Evolutionary conservation across 2,329 filamentous ascomycete genomes (phyloP).

Genomic region (Pochonia chlamydosporia): DNA sequence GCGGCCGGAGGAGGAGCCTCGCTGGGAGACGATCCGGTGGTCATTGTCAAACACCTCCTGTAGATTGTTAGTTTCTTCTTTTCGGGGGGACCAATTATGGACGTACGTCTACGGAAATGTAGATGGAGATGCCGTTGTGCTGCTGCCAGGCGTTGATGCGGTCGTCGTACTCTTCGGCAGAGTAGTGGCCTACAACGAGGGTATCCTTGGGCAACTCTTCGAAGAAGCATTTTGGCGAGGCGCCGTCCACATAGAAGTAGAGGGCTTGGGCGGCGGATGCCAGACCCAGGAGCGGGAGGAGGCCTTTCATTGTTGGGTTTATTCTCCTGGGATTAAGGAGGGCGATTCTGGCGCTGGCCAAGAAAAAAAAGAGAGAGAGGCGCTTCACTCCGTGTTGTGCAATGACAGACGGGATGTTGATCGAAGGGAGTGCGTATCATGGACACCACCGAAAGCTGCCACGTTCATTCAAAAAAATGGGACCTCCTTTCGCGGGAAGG

Average conservation of each 20-base stretch:
- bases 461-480: conserved; percentile 40
- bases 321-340: background rate
- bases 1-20: conserved; percentile 67
- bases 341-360: too few relatives aligned
- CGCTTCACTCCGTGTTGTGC: conserved; percentile 43
- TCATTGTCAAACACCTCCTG: conserved; percentile 94
- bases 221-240: conserved; percentile 88
- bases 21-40: conserved; percentile 89
- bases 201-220: conserved; percentile 98
- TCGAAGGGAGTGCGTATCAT: background rate
- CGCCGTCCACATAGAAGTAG: conserved; percentile 92
- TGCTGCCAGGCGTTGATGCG: conserved; percentile 60
- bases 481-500: conserved; percentile 10
- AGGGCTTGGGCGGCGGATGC: conserved; percentile 67
- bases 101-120: conserved; percentile 80
- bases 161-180: conserved; percentile 77
- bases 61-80: conserved; percentile 5
- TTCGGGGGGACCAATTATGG: background rate
- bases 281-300: conserved; percentile 63
- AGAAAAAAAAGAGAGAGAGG: too few relatives aligned
- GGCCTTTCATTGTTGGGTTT: conserved; percentile 45
- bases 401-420: too few relatives aligned
- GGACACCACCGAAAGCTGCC: conserved; percentile 37
- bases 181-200: conserved; percentile 88
- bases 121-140: conserved; percentile 73